A percentile compares a stretch with the other conserved stretches of the same genome.
Evolutionary conservation across 2,329 filamentous ascomycete species (phyloP).

Genomic region (Talaromyces marneffei): DNA sequence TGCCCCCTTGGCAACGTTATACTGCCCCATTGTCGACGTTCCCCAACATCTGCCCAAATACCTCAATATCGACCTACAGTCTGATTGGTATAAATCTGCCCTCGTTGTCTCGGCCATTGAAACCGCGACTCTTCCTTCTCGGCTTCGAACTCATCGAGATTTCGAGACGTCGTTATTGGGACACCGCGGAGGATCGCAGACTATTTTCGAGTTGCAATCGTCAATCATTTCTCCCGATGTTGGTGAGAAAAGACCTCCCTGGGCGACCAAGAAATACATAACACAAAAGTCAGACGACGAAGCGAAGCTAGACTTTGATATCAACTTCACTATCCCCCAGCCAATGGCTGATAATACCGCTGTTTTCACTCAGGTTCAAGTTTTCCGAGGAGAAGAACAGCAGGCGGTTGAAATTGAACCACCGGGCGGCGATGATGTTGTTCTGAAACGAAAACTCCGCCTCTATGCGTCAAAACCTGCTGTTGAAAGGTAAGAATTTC

Average conservation of each 20-base stretch:
- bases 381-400: conserved; percentile 23
- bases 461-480: conserved; percentile 30
- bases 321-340: conserved; percentile 35
- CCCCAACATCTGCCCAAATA: conserved; percentile 53
- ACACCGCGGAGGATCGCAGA: conserved; percentile 61
- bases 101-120: conserved; percentile 72
- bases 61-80: conserved; percentile 56
- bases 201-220: conserved; percentile 68
- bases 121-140: conserved; percentile 68
- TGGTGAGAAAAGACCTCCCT: conserved; percentile 5
- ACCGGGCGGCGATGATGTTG: conserved; percentile 20
- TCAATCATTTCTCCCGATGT: conserved; percentile 43
- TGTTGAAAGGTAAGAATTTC: conserved; percentile 26
- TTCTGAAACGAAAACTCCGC: conserved; percentile 26
- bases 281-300: conserved; percentile 13
- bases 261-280: conserved; percentile 6
- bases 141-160: conserved; percentile 40
- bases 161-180: conserved; percentile 47
- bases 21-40: conserved; percentile 67
- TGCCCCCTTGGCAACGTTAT: conserved; percentile 65
- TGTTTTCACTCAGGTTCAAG: conserved; percentile 34
- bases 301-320: conserved; percentile 28
- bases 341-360: conserved; percentile 22
- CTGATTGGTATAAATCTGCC: conserved; percentile 74
- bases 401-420: conserved; percentile 16